A percentile compares a stretch with the other conserved stretches of the same genome.
phyloP scores from a whole-genome alignment of 2,329 filamentous ascomycete species.

The Septoria petroselini region DNA sequence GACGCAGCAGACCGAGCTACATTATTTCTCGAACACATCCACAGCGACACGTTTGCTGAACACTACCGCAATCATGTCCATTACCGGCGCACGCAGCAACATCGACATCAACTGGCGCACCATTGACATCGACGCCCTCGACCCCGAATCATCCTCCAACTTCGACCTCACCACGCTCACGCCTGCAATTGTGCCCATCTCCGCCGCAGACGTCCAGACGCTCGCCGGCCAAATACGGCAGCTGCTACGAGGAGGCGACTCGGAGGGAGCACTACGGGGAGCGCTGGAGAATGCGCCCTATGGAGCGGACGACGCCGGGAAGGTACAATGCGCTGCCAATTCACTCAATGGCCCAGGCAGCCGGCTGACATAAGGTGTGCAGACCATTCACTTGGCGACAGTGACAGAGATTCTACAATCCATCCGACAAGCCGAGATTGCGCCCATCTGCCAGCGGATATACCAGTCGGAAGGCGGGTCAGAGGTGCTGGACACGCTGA shows the following conservation, averaged over 20 bases:
- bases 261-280: slow-evolving; percentile 78
- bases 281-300: slow-evolving; percentile 83
- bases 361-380: neutral
- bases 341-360: slow-evolving; percentile 16
- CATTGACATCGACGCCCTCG: slow-evolving; percentile 88
- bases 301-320: slow-evolving; percentile 53
- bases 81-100: slow-evolving; percentile 39
- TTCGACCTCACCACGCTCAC: slow-evolving; percentile 84
- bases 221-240: slow-evolving; percentile 80
- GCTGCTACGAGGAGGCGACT: slow-evolving; percentile 79
- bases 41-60: neutral
- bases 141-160: slow-evolving; percentile 85
- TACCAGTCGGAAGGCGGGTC: slow-evolving; percentile 74
- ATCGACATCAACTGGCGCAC: slow-evolving; percentile 67
- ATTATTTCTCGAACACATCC: neutral
- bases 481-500: slow-evolving; percentile 85
- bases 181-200: slow-evolving; percentile 70
- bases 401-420: slow-evolving; percentile 92
- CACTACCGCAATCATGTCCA: slow-evolving; percentile 14
- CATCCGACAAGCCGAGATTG: slow-evolving; percentile 96
- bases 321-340: slow-evolving; percentile 44
- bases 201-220: slow-evolving; percentile 73
- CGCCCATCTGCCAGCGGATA: slow-evolving; percentile 76
- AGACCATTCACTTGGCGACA: slow-evolving; percentile 70
- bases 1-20: neutral